phyloP scores from a whole-genome alignment of 768 basidiomycete species.

The Austroboletus eburneus region DNA sequence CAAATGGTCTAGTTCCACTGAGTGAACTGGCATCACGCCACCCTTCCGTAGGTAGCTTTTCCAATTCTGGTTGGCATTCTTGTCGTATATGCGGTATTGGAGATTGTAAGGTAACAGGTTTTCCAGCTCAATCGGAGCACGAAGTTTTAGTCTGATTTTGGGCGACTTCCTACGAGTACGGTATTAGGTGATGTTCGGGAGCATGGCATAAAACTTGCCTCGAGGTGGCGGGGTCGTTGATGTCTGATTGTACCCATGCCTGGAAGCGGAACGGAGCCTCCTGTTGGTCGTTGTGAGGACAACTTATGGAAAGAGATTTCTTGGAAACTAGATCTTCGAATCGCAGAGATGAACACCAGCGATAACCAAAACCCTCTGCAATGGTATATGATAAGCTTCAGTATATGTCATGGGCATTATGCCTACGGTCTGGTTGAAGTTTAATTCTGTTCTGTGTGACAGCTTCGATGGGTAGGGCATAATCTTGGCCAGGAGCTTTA shows the following conservation, averaged over 20 bases:
- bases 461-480: conserved; percentile 84
- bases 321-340: conserved; percentile 83
- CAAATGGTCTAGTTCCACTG: conserved; percentile 87
- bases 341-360: conserved; percentile 83
- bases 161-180: conserved; percentile 69
- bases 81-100: conserved; percentile 96
- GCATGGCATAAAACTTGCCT: conserved; percentile 40
- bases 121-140: conserved; percentile 93
- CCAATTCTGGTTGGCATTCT: conserved; percentile 92
- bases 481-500: conserved; percentile 79
- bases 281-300: conserved; percentile 71
- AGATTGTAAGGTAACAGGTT: conserved; percentile 93
- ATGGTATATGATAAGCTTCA: conserved; percentile 1
- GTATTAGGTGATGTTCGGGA: conserved; percentile 3
- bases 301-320: conserved; percentile 73
- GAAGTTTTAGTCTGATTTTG: conserved; percentile 77
- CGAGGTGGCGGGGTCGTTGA: conserved; percentile 45
- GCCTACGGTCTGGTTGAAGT: conserved; percentile 88
- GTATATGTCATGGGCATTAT: background rate
- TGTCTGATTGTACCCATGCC: conserved; percentile 79
- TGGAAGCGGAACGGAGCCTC: conserved; percentile 96
- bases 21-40: conserved; percentile 94
- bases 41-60: conserved; percentile 89
- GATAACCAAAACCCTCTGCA: conserved; percentile 93
- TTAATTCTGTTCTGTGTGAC: conserved; percentile 78